These are phyloP conservation scores for Extremus antarcticus DNA, from an alignment of 495 filamentous ascomycete genomes.

Conservation along the genomic window DNA sequence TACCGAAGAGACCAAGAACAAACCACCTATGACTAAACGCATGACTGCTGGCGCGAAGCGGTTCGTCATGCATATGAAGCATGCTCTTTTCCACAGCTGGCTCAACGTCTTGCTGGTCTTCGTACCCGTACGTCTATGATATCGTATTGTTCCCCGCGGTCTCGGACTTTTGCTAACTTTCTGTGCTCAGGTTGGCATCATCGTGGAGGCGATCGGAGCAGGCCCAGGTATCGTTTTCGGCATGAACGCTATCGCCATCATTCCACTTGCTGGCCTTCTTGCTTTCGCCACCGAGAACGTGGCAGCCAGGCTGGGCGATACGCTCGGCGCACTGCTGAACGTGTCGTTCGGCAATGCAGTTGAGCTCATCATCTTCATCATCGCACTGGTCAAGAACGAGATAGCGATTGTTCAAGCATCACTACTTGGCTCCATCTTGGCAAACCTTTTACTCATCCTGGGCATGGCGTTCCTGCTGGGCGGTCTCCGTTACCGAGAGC, in stretches of 20 bases:
- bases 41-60: slow-evolving; percentile 32
- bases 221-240: slow-evolving; percentile 51
- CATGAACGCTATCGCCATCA: slow-evolving; percentile 74
- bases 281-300: slow-evolving; percentile 75
- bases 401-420: slow-evolving; percentile 86
- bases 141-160: no score
- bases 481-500: slow-evolving; percentile 78
- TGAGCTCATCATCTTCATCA: slow-evolving; percentile 78
- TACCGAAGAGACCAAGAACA: slow-evolving; percentile 30
- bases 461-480: slow-evolving; percentile 85
- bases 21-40: slow-evolving; percentile 13
- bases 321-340: slow-evolving; percentile 70
- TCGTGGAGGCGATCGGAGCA: slow-evolving; percentile 36
- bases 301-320: slow-evolving; percentile 65
- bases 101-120: slow-evolving; percentile 71
- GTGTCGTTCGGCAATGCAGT: slow-evolving; percentile 86
- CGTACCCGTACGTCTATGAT: no score
- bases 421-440: slow-evolving; percentile 75
- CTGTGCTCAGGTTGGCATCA: slow-evolving; percentile 66
- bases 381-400: slow-evolving; percentile 63
- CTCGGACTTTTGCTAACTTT: no score
- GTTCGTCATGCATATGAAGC: slow-evolving; percentile 41
- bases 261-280: slow-evolving; percentile 70
- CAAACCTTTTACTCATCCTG: slow-evolving; percentile 76
- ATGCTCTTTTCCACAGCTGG: slow-evolving; percentile 55